Percentiles rank a stretch among this genome's conserved stretches.
These are phyloP conservation scores for Arthrobotrys entomopaga DNA, from an alignment of 2,329 filamentous ascomycete genomes.

Conservation along the genomic window DNA sequence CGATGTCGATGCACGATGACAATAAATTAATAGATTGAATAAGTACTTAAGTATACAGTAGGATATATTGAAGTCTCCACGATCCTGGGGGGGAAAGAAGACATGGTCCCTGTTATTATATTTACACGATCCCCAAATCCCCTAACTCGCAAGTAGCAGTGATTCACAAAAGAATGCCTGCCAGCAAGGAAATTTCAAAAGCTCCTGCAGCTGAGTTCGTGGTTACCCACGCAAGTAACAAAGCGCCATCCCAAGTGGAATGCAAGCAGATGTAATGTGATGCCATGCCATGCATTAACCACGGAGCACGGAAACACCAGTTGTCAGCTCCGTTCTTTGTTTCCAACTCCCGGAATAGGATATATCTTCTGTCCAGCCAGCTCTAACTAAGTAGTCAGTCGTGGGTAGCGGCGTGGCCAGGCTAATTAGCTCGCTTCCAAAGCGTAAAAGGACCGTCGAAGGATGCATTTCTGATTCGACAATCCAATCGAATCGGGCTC, in stretches of 20 bases:
- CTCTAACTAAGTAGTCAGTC: background rate
- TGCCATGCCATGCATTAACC: conserved; percentile 26
- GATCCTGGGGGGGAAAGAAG: too few relatives aligned
- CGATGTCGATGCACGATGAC: too few relatives aligned
- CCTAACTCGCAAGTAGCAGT: background rate
- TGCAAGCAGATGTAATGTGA: conserved; percentile 1
- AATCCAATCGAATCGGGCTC: conserved; percentile 20
- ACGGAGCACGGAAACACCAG: conserved; percentile 16
- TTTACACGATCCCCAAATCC: background rate
- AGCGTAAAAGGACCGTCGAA: too few relatives aligned
- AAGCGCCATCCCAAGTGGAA: conserved; percentile 13
- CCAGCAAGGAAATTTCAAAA: background rate
- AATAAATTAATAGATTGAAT: too few relatives aligned
- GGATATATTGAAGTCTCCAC: too few relatives aligned
- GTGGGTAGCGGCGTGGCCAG: conserved; percentile 15
- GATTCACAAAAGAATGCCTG: background rate
- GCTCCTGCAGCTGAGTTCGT: too few relatives aligned
- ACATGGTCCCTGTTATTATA: too few relatives aligned
- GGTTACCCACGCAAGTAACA: background rate
- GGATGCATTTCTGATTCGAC: too few relatives aligned
- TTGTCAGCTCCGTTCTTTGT: conserved; percentile 5
- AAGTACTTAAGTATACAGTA: too few relatives aligned
- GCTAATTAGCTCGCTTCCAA: conserved; percentile 3
- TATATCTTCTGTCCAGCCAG: background rate
- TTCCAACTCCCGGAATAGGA: background rate